Evolutionary conservation across 129 eudicot genomes (phyloP).

Genomic region (Artemisia tridentata): DNA sequence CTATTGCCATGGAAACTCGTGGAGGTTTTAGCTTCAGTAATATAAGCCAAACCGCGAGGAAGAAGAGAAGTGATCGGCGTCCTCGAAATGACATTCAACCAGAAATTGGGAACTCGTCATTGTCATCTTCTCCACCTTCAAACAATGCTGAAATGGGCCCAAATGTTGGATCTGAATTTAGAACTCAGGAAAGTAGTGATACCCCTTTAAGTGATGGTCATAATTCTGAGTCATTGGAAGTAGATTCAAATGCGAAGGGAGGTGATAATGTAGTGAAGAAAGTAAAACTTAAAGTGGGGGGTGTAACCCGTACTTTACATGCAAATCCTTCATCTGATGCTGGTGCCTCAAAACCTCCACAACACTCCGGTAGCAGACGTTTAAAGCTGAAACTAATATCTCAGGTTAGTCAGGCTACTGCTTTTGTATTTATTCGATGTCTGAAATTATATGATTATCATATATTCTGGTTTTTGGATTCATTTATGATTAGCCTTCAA

Average conservation of each 20-base stretch:
- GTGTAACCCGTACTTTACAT: constrained; percentile 60
- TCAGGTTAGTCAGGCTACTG: constrained; percentile 37
- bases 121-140: constrained; percentile 52
- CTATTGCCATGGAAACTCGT: constrained; percentile 46
- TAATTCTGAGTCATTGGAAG: constrained; percentile 31
- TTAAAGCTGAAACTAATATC: constrained; percentile 40
- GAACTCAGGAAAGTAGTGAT: constrained; percentile 21
- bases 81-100: constrained; percentile 44
- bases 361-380: constrained; percentile 23
- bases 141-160: constrained; percentile 36
- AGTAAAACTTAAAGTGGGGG: constrained; percentile 81
- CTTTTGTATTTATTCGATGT: neutral
- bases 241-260: constrained; percentile 35
- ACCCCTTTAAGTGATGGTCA: constrained; percentile 21
- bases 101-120: constrained; percentile 38
- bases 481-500: neutral
- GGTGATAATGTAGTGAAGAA: constrained; percentile 48
- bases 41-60: constrained; percentile 41
- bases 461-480: neutral
- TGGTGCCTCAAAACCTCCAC: constrained; percentile 19
- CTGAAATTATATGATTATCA: neutral
- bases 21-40: constrained; percentile 39
- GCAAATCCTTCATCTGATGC: constrained; percentile 16
- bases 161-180: constrained; percentile 32
- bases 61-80: constrained; percentile 62